Percentiles rank a stretch among this genome's conserved stretches.
These are phyloP conservation scores for Leucosporidium scottii DNA, from an alignment of 768 basidiomycete species.

Conservation along the genomic window DNA sequence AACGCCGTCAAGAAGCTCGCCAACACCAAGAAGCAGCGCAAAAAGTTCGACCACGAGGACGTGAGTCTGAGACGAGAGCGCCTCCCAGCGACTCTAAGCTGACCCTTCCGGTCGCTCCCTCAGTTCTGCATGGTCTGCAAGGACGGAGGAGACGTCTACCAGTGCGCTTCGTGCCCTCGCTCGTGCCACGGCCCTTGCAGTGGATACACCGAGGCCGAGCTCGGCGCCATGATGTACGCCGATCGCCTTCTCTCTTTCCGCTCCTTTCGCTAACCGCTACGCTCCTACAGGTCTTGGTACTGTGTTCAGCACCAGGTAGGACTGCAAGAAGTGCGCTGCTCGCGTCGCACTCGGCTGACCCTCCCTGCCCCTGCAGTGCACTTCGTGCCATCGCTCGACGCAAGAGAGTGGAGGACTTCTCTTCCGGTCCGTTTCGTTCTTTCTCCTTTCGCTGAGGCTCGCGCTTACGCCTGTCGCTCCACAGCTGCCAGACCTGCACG, in stretches of 20 bases:
- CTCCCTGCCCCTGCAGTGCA: constrained; percentile 50
- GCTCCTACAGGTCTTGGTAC: not conserved
- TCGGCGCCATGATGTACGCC: constrained; percentile 29
- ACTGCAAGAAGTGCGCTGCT: no score
- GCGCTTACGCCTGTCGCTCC: not conserved
- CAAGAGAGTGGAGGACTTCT: constrained; percentile 54
- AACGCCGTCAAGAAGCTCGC: constrained; percentile 4
- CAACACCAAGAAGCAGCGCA: constrained; percentile 41
- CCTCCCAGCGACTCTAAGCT: not conserved
- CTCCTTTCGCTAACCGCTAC: not conserved
- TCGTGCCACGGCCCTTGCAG: constrained; percentile 55
- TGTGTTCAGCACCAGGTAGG: constrained; percentile 7
- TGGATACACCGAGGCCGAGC: constrained; percentile 43
- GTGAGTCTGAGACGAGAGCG: not conserved
- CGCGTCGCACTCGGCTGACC: constrained; percentile 14
- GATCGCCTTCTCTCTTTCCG: not conserved
- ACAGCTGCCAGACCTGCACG: constrained; percentile 56
- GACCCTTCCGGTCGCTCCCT: no score
- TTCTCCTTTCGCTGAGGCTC: not conserved
- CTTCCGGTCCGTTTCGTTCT: constrained; percentile 47
- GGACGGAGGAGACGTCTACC: constrained; percentile 54
- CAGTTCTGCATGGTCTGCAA: constrained; percentile 54
- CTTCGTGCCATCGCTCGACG: constrained; percentile 47
- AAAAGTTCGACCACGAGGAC: constrained; percentile 52
- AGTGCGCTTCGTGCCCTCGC: constrained; percentile 53